Evolutionary conservation across 495 filamentous ascomycete species (phyloP).

Genomic region (Letharia lupina): DNA sequence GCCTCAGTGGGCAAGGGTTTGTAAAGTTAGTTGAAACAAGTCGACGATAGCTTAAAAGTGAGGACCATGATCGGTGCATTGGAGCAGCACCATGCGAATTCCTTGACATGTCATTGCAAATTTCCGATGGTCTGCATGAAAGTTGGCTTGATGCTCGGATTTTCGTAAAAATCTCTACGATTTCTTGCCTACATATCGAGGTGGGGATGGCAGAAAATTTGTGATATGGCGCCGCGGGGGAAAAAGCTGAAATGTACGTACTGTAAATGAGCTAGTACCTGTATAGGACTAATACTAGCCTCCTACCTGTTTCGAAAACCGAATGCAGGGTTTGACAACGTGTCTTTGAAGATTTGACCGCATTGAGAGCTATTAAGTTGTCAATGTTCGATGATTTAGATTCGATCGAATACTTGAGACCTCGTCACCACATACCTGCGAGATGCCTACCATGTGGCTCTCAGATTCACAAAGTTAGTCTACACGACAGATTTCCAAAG

Average conservation of each 20-base stretch:
- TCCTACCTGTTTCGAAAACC: too few species aligned
- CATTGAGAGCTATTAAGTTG: neutral
- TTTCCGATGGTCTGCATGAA: neutral
- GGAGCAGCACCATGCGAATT: neutral
- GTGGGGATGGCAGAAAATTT: too few species aligned
- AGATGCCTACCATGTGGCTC: conserved; percentile 81
- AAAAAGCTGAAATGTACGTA: too few species aligned
- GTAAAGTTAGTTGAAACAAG: neutral
- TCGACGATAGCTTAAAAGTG: neutral
- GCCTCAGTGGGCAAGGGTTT: neutral
- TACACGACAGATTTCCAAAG: neutral
- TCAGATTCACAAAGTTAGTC: conserved; percentile 87
- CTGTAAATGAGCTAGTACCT: too few species aligned
- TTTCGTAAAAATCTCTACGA: too few species aligned
- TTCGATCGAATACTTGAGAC: neutral
- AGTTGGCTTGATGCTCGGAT: neutral
- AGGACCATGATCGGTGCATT: neutral
- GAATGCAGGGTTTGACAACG: too few species aligned
- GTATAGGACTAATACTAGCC: too few species aligned
- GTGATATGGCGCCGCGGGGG: too few species aligned
- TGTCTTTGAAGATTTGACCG: too few species aligned
- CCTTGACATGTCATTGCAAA: neutral
- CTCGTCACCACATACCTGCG: conserved; percentile 8
- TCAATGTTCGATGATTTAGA: neutral
- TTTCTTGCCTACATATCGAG: too few species aligned